Evolutionary conservation across 352 stramenopile genomes (phyloP).

Genomic region (Pythium insidiosum): DNA sequence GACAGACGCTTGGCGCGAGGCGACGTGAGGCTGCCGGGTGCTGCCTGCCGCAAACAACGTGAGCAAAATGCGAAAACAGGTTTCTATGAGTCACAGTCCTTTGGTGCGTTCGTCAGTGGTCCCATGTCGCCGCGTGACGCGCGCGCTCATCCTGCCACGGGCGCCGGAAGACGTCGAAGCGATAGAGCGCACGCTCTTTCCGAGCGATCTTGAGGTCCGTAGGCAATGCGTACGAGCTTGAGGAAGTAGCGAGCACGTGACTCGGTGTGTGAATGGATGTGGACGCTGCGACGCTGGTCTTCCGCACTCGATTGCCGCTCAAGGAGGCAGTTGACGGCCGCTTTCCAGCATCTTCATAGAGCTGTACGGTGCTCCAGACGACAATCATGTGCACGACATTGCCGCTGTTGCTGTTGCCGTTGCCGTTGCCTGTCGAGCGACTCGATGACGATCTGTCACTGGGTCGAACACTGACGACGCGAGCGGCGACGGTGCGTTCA

Average conservation of each 20-base stretch:
- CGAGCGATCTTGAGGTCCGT: conserved; percentile 61
- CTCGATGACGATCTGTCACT: too few relatives aligned
- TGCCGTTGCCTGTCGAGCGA: too few relatives aligned
- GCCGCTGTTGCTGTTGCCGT: too few relatives aligned
- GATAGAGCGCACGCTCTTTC: conserved; percentile 52
- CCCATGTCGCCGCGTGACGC: conserved; percentile 44
- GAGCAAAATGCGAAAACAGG: too few relatives aligned
- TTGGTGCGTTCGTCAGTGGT: too few relatives aligned
- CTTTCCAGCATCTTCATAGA: conserved; percentile 41
- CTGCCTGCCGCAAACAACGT: too few relatives aligned
- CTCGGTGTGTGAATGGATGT: conserved; percentile 31
- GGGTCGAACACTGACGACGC: conserved; percentile 21
- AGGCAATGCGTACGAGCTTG: conserved; percentile 21
- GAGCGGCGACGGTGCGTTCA: conserved; percentile 67
- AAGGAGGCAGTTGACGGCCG: conserved; percentile 2
- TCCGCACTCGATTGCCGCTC: conserved; percentile 7
- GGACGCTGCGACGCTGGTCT: conserved; percentile 1
- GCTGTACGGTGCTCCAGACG: conserved; percentile 68
- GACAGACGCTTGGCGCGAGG: too few relatives aligned
- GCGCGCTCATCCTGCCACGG: conserved; percentile 68
- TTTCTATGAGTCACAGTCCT: too few relatives aligned
- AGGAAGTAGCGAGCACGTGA: conserved; percentile 16
- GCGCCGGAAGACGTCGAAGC: conserved; percentile 69
- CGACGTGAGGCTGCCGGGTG: too few relatives aligned
- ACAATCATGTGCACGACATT: conserved; percentile 58